Percentiles rank a stretch among this genome's conserved stretches.
These are phyloP conservation scores for Suillus paluster DNA, from an alignment of 768 basidiomycete species.

Conservation along the genomic window DNA sequence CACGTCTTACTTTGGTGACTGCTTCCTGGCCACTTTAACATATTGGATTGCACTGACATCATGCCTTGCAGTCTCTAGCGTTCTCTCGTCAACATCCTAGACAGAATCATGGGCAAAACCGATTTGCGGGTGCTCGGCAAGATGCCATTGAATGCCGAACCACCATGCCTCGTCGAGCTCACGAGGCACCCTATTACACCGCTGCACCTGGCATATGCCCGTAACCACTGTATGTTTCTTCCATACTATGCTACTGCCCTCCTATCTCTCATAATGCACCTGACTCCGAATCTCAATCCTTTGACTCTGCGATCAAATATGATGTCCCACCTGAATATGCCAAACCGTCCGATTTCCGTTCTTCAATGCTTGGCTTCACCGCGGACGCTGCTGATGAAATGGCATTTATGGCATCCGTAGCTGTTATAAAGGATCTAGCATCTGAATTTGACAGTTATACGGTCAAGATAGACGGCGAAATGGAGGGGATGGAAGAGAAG, in stretches of 20 bases:
- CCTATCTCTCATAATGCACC: background rate
- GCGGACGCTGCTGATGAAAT: background rate
- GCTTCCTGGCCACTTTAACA: background rate
- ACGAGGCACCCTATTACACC: constrained; percentile 52
- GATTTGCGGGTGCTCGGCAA: constrained; percentile 26
- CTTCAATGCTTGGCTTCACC: background rate
- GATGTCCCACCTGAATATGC: constrained; percentile 34
- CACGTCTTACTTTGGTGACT: background rate
- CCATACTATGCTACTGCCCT: constrained; percentile 14
- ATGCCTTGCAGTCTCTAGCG: background rate
- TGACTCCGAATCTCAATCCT: constrained; percentile 4
- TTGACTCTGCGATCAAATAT: background rate
- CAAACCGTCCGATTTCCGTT: constrained; percentile 33
- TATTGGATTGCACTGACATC: background rate
- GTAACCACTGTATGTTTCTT: constrained; percentile 70
- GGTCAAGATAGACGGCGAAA: constrained; percentile 33
- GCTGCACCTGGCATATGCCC: constrained; percentile 65
- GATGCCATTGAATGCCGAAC: constrained; percentile 74
- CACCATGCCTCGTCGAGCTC: constrained; percentile 61
- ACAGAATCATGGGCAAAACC: constrained; percentile 23
- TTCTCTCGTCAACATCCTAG: background rate
- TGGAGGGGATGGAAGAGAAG: constrained; percentile 16
- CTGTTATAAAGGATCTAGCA: constrained; percentile 29
- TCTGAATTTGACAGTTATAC: constrained; percentile 25
- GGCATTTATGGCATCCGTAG: constrained; percentile 19